A percentile compares a stretch with the other conserved stretches of the same genome.
These are phyloP conservation scores for Entomortierella lignicola DNA, from an alignment of 192 early-diverging fungal species.

Conservation along the genomic window DNA sequence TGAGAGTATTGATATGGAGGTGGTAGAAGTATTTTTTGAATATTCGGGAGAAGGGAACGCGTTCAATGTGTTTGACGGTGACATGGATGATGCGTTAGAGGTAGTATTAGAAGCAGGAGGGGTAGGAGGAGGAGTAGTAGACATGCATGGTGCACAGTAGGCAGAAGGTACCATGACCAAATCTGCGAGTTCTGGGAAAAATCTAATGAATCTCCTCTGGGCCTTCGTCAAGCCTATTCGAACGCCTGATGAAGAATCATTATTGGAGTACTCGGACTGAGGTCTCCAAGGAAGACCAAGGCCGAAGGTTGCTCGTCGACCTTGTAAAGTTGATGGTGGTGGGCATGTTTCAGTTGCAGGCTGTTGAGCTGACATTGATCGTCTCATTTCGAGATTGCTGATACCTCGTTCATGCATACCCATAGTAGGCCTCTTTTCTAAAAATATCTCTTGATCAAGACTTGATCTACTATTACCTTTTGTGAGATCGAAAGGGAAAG, in stretches of 20 bases:
- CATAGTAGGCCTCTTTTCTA: background rate
- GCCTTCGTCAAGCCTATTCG: slow-evolving; percentile 6
- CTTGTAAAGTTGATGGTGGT: background rate
- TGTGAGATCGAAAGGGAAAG: background rate
- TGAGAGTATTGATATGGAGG: background rate
- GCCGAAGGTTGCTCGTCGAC: slow-evolving; percentile 10
- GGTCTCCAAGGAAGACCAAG: slow-evolving; percentile 31
- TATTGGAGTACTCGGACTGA: slow-evolving; percentile 22
- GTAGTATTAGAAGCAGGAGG: background rate
- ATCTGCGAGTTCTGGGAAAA: slow-evolving; percentile 34
- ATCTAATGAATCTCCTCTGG: slow-evolving; percentile 14
- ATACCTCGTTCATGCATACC: background rate
- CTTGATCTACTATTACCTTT: slow-evolving; percentile 13
- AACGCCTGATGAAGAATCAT: background rate
- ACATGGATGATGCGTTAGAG: slow-evolving; percentile 2
- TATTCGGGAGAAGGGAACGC: slow-evolving; percentile 1
- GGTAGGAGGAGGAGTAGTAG: slow-evolving; percentile 22
- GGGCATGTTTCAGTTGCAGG: background rate
- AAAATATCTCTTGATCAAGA: slow-evolving; percentile 4
- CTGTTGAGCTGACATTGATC: background rate
- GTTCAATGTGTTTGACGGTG: slow-evolving; percentile 10
- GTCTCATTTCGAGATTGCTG: background rate
- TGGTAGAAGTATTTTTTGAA: background rate
- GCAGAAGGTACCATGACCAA: slow-evolving; percentile 9
- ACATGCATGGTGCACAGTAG: slow-evolving; percentile 24